Evolutionary conservation across 1,284 basidiomycete species (phyloP).

Genomic region (Puccinia triticina): DNA sequence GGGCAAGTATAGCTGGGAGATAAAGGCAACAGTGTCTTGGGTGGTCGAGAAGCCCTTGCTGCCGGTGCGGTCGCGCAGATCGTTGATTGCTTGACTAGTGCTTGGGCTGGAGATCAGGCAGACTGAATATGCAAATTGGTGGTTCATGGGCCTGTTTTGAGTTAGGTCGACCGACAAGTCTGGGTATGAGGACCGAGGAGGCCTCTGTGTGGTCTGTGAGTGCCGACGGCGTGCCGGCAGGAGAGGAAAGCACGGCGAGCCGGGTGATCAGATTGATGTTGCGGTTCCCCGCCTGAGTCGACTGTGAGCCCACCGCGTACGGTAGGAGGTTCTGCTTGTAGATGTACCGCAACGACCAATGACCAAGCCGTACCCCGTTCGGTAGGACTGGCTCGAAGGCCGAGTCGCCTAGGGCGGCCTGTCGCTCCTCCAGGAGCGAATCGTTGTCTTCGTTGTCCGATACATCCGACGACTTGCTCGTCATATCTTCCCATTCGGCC

Average conservation of each 20-base stretch:
- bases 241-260: slow-evolving; percentile 22
- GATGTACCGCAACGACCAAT: slow-evolving; percentile 82
- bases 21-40: too few species aligned
- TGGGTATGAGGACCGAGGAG: background rate
- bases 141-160: slow-evolving; percentile 44
- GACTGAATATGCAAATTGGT: slow-evolving; percentile 54
- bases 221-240: background rate
- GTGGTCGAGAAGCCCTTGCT: slow-evolving; percentile 37
- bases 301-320: slow-evolving; percentile 31
- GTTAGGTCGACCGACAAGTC: background rate
- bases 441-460: slow-evolving; percentile 55
- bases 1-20: too few species aligned
- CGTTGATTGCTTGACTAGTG: slow-evolving; percentile 55
- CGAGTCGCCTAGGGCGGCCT: slow-evolving; percentile 60
- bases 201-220: background rate
- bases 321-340: slow-evolving; percentile 77
- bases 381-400: slow-evolving; percentile 89
- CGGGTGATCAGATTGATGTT: slow-evolving; percentile 46
- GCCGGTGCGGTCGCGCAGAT: slow-evolving; percentile 28
- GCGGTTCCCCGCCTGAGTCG: slow-evolving; percentile 22
- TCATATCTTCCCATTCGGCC: slow-evolving; percentile 64
- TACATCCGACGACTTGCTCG: slow-evolving; percentile 65
- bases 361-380: slow-evolving; percentile 87
- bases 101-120: slow-evolving; percentile 54
- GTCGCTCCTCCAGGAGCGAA: slow-evolving; percentile 52